Evolutionary conservation across 2,329 filamentous ascomycete species (phyloP).

Genomic region (Trichoderma sp.): DNA sequence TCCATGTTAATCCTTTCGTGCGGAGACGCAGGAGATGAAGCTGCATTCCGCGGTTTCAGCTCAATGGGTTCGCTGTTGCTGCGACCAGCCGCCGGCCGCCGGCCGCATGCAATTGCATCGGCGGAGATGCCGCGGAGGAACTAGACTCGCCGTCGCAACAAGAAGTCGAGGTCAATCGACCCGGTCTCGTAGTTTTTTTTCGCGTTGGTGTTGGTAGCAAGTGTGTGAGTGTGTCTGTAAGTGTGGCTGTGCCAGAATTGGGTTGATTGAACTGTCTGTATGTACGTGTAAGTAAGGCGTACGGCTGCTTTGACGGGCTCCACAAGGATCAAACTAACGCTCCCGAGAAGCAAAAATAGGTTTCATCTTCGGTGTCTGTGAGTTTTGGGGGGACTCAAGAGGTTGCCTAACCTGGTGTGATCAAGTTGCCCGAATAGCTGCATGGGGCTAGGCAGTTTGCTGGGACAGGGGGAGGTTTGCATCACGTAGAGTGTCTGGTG

Average conservation of each 20-base stretch:
- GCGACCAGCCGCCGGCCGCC: not conserved
- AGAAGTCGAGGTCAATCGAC: not conserved
- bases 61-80: not conserved
- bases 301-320: not conserved
- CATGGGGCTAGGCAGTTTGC: not conserved
- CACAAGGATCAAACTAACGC: not conserved
- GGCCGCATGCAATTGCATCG: not conserved
- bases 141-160: not conserved
- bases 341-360: not conserved
- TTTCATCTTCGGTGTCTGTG: not conserved
- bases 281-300: not conserved
- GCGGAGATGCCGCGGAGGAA: not conserved
- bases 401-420: not conserved
- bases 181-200: not conserved
- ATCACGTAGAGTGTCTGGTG: not conserved
- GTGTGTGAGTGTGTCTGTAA: not conserved
- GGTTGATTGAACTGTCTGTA: not conserved
- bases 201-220: not conserved
- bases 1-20: constrained; percentile 1
- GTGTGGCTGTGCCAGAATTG: not conserved
- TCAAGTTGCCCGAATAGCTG: not conserved
- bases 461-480: not conserved
- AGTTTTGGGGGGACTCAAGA: not conserved
- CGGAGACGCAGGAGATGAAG: not conserved
- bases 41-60: not conserved